These are phyloP conservation scores for Dictyophora rubrovolvata DNA, from an alignment of 768 basidiomycete genomes.

Conservation along the genomic window DNA sequence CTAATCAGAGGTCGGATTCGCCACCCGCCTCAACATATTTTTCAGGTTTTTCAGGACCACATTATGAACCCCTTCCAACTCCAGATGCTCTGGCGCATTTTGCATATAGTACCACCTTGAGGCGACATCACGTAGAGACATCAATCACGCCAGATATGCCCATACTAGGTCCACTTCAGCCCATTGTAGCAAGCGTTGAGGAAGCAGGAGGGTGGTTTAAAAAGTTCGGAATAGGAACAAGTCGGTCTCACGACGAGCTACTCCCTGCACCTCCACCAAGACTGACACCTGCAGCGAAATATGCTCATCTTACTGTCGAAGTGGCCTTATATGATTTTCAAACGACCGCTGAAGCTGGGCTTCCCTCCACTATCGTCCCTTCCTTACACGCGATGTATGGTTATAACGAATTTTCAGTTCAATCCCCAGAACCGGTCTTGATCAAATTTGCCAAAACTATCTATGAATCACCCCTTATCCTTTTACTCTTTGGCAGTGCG, in stretches of 20 bases:
- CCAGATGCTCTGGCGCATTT: slow-evolving; percentile 66
- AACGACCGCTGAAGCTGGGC: slow-evolving; percentile 51
- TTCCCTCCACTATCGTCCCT: slow-evolving; percentile 52
- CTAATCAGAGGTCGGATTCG: slow-evolving; percentile 30
- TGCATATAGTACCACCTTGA: slow-evolving; percentile 71
- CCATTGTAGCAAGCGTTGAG: slow-evolving; percentile 14
- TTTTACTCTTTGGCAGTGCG: slow-evolving; percentile 85
- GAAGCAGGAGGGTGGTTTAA: slow-evolving; percentile 30
- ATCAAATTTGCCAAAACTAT: slow-evolving; percentile 93
- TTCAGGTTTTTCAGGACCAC: slow-evolving; percentile 41
- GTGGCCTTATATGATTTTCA: slow-evolving; percentile 65
- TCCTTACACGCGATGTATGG: slow-evolving; percentile 60
- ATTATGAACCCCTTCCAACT: slow-evolving; percentile 43
- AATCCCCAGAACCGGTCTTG: slow-evolving; percentile 65
- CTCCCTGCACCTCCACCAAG: slow-evolving; percentile 21
- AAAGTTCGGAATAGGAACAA: slow-evolving; percentile 25
- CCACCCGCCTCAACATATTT: slow-evolving; percentile 82
- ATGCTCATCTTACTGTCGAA: slow-evolving; percentile 56
- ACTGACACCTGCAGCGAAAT: slow-evolving; percentile 56
- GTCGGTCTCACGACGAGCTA: slow-evolving; percentile 22
- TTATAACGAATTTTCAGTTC: slow-evolving; percentile 91
- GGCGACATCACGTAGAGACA: slow-evolving; percentile 52
- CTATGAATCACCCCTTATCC: slow-evolving; percentile 88
- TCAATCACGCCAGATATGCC: slow-evolving; percentile 17
- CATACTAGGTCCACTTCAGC: slow-evolving; percentile 18